Base-by-base conservation (phyloP, 192 early-diverging fungal species). In the Paraglomus occultum region DNA sequence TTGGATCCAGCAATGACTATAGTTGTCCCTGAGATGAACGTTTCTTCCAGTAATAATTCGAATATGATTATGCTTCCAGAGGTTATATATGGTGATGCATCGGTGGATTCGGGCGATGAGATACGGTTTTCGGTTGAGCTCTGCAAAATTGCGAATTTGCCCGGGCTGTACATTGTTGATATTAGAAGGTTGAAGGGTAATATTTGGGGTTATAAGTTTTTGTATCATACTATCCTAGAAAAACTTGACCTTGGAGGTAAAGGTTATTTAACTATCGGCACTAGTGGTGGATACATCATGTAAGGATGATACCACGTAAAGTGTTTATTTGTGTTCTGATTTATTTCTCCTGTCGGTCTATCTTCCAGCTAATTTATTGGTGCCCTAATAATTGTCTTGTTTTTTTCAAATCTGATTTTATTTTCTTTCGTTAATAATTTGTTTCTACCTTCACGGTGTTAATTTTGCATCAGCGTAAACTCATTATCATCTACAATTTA, bases 81-180 rank as follows among this genome's bases (percentile, higher is more conserved):
- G 31, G 67, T 83, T 5, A 55, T 85, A 6, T 85, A 87, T 48
- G 86, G 86, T 1, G 84, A 88, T 51, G 74, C 79, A 15, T 22
- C 71, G 1, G 71, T 83, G 38, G 86, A 88, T 71, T 77, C 79
- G 9, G 88, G 89, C 20, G 93, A 91, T 23, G 94, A 96, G 79
- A 86, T 98, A 20, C 87, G 89, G 43, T 89, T 96, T 77, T 84
- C 87, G 14, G 87, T 98, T 22, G 94, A 95, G 83, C 73, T 98
- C 43, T 94, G 94, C 76, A 85, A 85, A 71, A 91, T 98, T 76
- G 93, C 94, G 82, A 95, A 96, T 70, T 73, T 98, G 47, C 86
- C 83, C 71, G 86, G 85, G 43, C 73, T 92, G 38, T 90, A 88
- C 60, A 90, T 89, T 54, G 91, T 92, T 43, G 87, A 89, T 66